Base-by-base conservation (phyloP, 1,284 basidiomycete species). In the Hemileia vastatrix region DNA sequence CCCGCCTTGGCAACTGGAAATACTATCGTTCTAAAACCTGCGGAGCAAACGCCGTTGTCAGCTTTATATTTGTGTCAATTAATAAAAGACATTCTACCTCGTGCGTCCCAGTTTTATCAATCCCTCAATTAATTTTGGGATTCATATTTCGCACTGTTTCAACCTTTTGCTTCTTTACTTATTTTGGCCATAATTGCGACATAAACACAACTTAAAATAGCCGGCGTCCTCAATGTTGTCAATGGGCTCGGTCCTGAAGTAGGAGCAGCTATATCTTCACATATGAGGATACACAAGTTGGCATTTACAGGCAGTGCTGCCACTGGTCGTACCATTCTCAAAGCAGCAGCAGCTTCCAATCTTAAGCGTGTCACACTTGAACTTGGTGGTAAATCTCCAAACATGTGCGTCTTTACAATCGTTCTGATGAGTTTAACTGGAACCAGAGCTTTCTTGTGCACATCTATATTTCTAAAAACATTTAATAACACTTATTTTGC, bases 281-380 rank as follows among this genome's bases (percentile, higher is more conserved):
- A 91, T 74, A 79, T 78, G 72, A 76, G 78, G 64, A 77, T 80
- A 67, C 77, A 80, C 68, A 81, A 80, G 73, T 77, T 80, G 64
- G 81, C 90, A 3, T 81, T 81, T 75, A 81, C 80, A 52, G 80
- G 80, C 33, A 80, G 79, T 59, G 90, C 88, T 1, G 80, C 86
- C 49, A 85, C 90, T 33, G 93, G 93, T 3, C 83, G 89, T 21
- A 85, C 86, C 76, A 84, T 96, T 77, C 84, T 90, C 81, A 83
- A 88, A 70, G 83, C 86, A 0, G 84, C 90, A 0, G 84, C 90
- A 3, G 83, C 85, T 78, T 85, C 82, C 53, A 93, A 95, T 76
- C 76, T 96, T 70, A 94, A 94, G 81, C 83, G 90, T 83, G 86
- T 94, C 55, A 90, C 90, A 3, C 84, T 95, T 70, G 92, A 96